phyloP scores from a whole-genome alignment of 1,284 basidiomycete species.

The Fomitopsis betulina region DNA sequence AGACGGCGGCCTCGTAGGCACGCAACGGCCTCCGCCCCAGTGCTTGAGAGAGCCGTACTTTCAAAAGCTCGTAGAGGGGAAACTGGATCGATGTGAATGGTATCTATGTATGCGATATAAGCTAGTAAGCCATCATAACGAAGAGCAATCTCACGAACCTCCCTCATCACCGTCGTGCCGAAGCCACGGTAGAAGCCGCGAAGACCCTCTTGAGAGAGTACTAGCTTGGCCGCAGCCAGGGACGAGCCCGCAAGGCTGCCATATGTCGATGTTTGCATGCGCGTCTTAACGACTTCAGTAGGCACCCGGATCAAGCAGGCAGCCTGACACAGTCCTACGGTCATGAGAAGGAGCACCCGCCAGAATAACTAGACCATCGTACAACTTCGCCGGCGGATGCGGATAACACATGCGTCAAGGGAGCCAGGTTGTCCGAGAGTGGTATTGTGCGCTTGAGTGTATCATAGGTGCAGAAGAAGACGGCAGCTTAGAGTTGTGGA shows the following conservation, averaged over 20 bases:
- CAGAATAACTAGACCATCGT: slow-evolving; percentile 25
- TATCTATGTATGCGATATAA: slow-evolving; percentile 52
- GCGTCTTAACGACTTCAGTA: slow-evolving; percentile 90
- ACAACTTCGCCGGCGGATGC: slow-evolving; percentile 86
- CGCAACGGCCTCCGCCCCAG: slow-evolving; percentile 55
- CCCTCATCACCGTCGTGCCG: slow-evolving; percentile 72
- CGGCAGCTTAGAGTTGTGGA: slow-evolving; percentile 60
- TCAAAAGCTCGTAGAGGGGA: slow-evolving; percentile 91
- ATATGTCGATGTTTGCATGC: slow-evolving; percentile 74
- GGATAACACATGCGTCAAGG: slow-evolving; percentile 76
- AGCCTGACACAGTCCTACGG: slow-evolving; percentile 43
- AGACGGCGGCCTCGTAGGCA: slow-evolving; percentile 84
- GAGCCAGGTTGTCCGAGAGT: slow-evolving; percentile 49
- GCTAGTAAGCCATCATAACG: neutral
- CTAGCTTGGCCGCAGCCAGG: slow-evolving; percentile 40
- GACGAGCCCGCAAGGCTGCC: slow-evolving; percentile 47
- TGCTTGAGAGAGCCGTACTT: slow-evolving; percentile 53
- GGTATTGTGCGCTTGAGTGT: slow-evolving; percentile 77
- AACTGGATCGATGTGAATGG: slow-evolving; percentile 99
- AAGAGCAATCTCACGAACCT: slow-evolving; percentile 39
- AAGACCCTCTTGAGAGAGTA: slow-evolving; percentile 56
- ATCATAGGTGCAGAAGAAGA: slow-evolving; percentile 96
- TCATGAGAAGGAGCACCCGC: slow-evolving; percentile 19
- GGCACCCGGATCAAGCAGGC: slow-evolving; percentile 93
- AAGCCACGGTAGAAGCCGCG: slow-evolving; percentile 79